Evolutionary conservation across 140 eudicot genomes (phyloP).

Genomic region (Flaveria floridana): DNA sequence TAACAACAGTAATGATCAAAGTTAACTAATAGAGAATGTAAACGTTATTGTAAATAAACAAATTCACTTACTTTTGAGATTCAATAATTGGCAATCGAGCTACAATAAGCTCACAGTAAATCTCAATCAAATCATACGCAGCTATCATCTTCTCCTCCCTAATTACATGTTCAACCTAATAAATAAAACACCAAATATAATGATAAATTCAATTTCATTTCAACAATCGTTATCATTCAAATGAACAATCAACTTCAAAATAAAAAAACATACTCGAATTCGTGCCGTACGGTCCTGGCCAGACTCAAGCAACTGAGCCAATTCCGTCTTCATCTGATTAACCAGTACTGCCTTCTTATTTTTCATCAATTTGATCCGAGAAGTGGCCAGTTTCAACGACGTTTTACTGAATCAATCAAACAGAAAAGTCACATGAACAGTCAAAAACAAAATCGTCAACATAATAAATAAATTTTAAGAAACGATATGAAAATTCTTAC

Average conservation of each 20-base stretch:
- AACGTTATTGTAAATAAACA: not conserved
- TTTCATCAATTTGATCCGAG: slow-evolving; percentile 76
- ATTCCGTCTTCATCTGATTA: slow-evolving; percentile 74
- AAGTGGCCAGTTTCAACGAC: slow-evolving; percentile 66
- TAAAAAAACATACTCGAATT: slow-evolving; percentile 54
- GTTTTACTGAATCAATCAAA: slow-evolving; percentile 61
- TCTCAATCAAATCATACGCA: slow-evolving; percentile 79
- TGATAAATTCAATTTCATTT: not conserved
- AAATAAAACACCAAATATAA: not conserved
- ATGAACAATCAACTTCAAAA: not conserved
- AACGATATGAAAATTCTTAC: not conserved
- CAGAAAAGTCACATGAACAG: not conserved
- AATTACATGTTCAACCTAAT: slow-evolving; percentile 93
- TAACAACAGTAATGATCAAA: not conserved
- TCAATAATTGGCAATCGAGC: slow-evolving; percentile 90
- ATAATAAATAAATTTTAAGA: not conserved
- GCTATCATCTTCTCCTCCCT: slow-evolving; percentile 94
- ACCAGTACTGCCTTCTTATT: slow-evolving; percentile 81
- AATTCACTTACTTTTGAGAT: slow-evolving; percentile 68
- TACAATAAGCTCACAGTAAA: slow-evolving; percentile 86
- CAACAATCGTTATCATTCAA: not conserved
- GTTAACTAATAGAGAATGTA: not conserved
- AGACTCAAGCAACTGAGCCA: slow-evolving; percentile 73
- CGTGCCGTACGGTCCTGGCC: slow-evolving; percentile 80
- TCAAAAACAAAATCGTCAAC: not conserved